Conservation (phyloP, 306 rosid species). For the Acmispon strigosus region DNA sequence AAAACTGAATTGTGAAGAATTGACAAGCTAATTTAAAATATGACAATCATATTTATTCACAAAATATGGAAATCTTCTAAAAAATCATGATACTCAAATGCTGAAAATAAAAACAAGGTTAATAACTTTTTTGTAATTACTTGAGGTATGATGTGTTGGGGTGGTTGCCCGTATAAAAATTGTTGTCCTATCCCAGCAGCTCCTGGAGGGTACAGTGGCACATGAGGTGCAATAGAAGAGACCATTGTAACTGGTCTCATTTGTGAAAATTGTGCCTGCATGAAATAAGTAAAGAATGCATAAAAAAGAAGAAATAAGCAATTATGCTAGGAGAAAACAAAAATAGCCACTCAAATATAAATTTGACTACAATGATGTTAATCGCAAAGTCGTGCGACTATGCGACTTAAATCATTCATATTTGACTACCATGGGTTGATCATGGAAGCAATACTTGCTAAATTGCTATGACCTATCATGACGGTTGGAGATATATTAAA, state of each 20-base stretch:
- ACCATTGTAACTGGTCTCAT: slow-evolving; percentile 70
- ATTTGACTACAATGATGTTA: too few relatives aligned
- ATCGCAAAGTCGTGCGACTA: too few relatives aligned
- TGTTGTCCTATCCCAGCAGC: slow-evolving; percentile 74
- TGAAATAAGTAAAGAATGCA: not conserved
- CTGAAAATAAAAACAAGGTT: not conserved
- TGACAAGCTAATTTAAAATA: not conserved
- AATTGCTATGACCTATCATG: too few relatives aligned
- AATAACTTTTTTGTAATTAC: slow-evolving; percentile 23
- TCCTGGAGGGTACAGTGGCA: slow-evolving; percentile 78
- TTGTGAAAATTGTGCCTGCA: slow-evolving; percentile 70
- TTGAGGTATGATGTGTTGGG: slow-evolving; percentile 63
- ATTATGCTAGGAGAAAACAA: too few relatives aligned
- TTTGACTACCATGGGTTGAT: too few relatives aligned
- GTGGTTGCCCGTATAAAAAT: slow-evolving; percentile 66
- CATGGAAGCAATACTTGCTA: too few relatives aligned
- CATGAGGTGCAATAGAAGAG: slow-evolving; percentile 58
- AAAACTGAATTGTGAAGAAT: not conserved
- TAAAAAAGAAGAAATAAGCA: not conserved
- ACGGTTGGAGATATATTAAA: too few relatives aligned
- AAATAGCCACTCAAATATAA: too few relatives aligned
- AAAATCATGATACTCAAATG: not conserved
- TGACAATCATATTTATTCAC: not conserved
- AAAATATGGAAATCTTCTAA: not conserved
- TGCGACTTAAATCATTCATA: too few relatives aligned